These are phyloP conservation scores for Plectosphaerella sp. DNA, from an alignment of 2,329 filamentous ascomycete genomes.

Conservation along the genomic window DNA sequence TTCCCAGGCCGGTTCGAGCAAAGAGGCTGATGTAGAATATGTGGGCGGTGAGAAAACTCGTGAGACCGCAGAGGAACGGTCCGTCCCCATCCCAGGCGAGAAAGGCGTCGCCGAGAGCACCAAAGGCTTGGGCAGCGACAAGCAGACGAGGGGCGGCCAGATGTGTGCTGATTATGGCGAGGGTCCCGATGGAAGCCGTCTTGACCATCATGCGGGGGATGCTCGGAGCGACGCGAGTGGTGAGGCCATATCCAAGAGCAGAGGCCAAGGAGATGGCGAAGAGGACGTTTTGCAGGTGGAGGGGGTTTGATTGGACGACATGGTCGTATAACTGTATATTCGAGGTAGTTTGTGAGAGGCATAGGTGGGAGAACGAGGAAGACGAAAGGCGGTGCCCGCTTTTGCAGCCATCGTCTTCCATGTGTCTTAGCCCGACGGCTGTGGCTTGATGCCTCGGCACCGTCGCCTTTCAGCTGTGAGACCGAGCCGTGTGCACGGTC, in stretches of 20 bases:
- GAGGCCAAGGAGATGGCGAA: background rate
- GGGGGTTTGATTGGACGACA: no score
- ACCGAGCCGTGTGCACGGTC: no score
- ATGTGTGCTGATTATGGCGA: background rate
- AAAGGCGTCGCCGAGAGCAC: conserved; percentile 28
- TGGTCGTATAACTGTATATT: no score
- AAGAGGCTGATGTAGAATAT: conserved; percentile 21
- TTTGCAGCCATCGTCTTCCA: no score
- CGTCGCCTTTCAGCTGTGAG: no score
- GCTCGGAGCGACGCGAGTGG: background rate
- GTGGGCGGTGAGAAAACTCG: conserved; percentile 27
- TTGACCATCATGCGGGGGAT: background rate
- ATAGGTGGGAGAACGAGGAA: no score
- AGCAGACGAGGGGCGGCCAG: conserved; percentile 11
- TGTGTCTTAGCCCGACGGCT: no score
- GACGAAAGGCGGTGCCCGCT: no score
- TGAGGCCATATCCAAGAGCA: background rate
- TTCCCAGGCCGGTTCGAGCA: background rate
- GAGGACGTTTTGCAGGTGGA: background rate
- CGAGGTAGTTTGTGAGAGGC: no score
- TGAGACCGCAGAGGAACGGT: conserved; percentile 25
- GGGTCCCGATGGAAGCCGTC: background rate
- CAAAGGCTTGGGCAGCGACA: conserved; percentile 20
- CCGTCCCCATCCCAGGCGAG: conserved; percentile 26
- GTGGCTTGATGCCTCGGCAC: no score